Evolutionary conservation across 306 rosid species (phyloP), one percentile per base, ranked within the genome.

Genomic region (Cyclanthera cordifolia): DNA sequence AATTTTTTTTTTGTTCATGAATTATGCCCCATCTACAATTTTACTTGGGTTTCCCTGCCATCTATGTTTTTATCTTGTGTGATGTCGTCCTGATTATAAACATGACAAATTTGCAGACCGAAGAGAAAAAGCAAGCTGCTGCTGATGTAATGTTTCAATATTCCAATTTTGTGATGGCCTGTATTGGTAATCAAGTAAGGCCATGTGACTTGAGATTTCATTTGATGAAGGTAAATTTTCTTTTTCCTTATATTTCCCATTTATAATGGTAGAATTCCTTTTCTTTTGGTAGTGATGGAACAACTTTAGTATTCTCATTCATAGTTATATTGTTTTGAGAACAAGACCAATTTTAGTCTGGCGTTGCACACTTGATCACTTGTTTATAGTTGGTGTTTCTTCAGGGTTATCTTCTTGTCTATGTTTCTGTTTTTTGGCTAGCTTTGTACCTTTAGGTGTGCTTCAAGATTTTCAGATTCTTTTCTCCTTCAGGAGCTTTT

Each of bases 131-230:
- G 83, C 91, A 90, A 81, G 91, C 91, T 60, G 90, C 95, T 56
- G 99, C 96, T 24, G 96, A 87, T 73, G 91, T 85, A 9, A 67
- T 90, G 85, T 88, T 78, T 79, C 82, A 85, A 27, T 87, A 93
- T 69, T 93, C 99, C 30, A 93, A 75, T 82, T 90, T 93, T 79
- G 95, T 79, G 60, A 81, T 90, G 86, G 95, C 86, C 0, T 83
- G 91, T 71, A 81, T 93, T 32, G 96, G 99, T 74, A 73, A 76
- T 74, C 88, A 73, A 78, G 85, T 79, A 54, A 88, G 86, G 46
- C 94, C 95, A 16, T 86, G 90, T 46, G 95, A 90, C 78, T 72
- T 93, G 82, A 75, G 96, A 79, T 69, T 90, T 81, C 96, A 93
- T 81, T 79, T 93, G 80, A 93, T 93, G 99, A 93, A 90, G 94